Base-by-base conservation (phyloP, 1,284 basidiomycete species). In the Tilletia horrida region DNA sequence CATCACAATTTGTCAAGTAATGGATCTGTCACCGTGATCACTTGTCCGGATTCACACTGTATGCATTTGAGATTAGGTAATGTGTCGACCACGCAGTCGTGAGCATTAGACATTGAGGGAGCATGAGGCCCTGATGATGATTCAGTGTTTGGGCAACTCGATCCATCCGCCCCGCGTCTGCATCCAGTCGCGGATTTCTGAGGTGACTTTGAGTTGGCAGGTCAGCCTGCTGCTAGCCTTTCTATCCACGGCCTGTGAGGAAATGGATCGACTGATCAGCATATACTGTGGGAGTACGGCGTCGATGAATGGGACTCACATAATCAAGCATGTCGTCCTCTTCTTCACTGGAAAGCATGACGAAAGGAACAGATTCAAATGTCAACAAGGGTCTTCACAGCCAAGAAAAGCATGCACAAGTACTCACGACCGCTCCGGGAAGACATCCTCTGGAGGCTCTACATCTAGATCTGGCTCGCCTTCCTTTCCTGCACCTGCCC, bases 311-410 rank as follows among this genome's bases (percentile, higher is more conserved):
- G 11, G 16, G 3, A 59, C 55, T 31, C n/a, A 59, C 55, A 31
- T 72, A 74, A 48, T 74, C 72, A 50, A 76, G 71, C 74, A 76
- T 76, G 67, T 74, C 73, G 27, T 69, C 65, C 44, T 74, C 73
- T n/a, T 67, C 73, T 18, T 74, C 71, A 1, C 48, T 44, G 16
- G 11, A 14, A 59, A 29, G 55, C 14, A 14, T 8, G n/a, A 21
- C 13, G 29, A 35, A 29, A 14, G 18, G 31, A 35, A 13, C 4
- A 59, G 9, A 18, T 7, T 31, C 9, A 59, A 29, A 16, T 27
- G 50, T 23, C n/a, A 14, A 21, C 25, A 8, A n/a, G 45, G 3
- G 45, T n/a, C 7, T 48, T 6, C 16, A 23, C 6, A 16, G 6
- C 6, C 6, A 6, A 18, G 45, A 6, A 48, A 6, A 48, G 45